Conservation (phyloP, 164 flowering plant species). For the Berberis vulgaris region DNA sequence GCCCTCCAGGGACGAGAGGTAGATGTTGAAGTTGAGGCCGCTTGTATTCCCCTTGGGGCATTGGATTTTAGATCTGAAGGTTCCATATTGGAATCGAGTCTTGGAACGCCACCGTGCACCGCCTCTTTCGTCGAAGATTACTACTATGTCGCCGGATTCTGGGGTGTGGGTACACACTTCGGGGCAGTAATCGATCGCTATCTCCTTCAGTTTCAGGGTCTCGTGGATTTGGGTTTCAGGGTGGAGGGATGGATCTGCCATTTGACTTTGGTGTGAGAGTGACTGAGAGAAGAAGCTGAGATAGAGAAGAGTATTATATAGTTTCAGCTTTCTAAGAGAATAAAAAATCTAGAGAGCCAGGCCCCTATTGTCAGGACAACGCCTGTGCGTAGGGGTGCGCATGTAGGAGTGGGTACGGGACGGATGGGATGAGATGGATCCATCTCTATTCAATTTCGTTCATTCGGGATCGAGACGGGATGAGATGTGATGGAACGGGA, state of each 20-base stretch:
- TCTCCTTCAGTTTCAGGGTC: constrained; percentile 27
- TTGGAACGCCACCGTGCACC: constrained; percentile 51
- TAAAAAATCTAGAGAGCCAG: too few species aligned
- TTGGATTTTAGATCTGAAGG: constrained; percentile 34
- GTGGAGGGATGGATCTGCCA: constrained; percentile 38
- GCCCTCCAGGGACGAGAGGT: constrained; percentile 51
- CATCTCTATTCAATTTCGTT: too few species aligned
- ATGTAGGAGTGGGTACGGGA: too few species aligned
- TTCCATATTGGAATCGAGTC: constrained; percentile 32
- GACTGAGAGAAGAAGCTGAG: too few species aligned
- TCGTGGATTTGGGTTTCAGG: constrained; percentile 16
- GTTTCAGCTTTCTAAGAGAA: too few species aligned
- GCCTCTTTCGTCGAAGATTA: constrained; percentile 43
- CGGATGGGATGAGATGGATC: too few species aligned
- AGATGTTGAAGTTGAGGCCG: constrained; percentile 61
- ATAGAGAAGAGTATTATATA: too few species aligned
- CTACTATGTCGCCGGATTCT: constrained; percentile 26
- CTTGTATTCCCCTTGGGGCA: constrained; percentile 52
- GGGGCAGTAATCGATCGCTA: constrained; percentile 44
- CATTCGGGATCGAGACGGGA: too few species aligned
- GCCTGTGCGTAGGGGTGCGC: too few species aligned
- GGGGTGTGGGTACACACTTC: constrained; percentile 38
- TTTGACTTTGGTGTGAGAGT: constrained; percentile 2
- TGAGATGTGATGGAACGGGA: too few species aligned
- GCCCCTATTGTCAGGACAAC: too few species aligned